A percentile compares a stretch with the other conserved stretches of the same genome.
Conservation (phyloP, 371 early-diverging fungal species). For the Mycotypha africana region DNA sequence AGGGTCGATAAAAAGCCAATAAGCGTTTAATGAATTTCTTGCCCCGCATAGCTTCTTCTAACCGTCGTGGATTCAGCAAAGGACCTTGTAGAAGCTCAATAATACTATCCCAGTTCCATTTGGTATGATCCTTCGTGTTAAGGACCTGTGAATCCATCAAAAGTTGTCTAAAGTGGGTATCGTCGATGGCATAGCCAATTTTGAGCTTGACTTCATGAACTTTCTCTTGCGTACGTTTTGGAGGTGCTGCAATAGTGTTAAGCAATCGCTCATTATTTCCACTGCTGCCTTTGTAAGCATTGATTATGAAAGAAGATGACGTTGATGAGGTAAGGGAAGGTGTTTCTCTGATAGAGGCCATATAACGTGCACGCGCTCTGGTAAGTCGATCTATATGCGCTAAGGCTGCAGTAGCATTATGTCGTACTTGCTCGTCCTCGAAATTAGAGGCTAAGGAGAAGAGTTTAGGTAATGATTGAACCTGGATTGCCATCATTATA, state of each 20-base stretch:
- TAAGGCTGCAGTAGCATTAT: conserved; percentile 70
- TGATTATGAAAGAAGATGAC: not conserved
- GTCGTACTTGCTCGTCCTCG: conserved; percentile 68
- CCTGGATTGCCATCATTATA: conserved; percentile 45
- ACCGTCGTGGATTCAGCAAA: conserved; percentile 59
- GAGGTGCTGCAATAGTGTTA: conserved; percentile 1
- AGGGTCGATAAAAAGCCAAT: conserved; percentile 72
- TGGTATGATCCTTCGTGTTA: conserved; percentile 66
- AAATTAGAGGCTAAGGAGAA: conserved; percentile 77
- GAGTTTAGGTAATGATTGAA: conserved; percentile 70
- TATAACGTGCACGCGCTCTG: conserved; percentile 32
- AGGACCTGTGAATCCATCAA: conserved; percentile 73
- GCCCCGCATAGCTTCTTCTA: conserved; percentile 75
- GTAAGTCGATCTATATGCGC: conserved; percentile 67
- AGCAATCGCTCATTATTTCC: conserved; percentile 18
- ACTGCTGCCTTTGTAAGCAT: conserved; percentile 14
- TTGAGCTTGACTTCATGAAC: conserved; percentile 64
- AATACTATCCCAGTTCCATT: conserved; percentile 84
- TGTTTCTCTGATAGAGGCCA: conserved; percentile 4
- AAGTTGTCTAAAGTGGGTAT: conserved; percentile 58
- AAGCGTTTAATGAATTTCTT: conserved; percentile 76
- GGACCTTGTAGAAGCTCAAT: conserved; percentile 75
- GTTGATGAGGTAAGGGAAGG: conserved; percentile 9
- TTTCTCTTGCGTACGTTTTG: conserved; percentile 40
- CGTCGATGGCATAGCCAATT: conserved; percentile 76